Percentiles rank a stretch among this genome's conserved stretches.
Evolutionary conservation across 2,329 filamentous ascomycete species (phyloP).

Genomic region (Scedosporium apiospermum): DNA sequence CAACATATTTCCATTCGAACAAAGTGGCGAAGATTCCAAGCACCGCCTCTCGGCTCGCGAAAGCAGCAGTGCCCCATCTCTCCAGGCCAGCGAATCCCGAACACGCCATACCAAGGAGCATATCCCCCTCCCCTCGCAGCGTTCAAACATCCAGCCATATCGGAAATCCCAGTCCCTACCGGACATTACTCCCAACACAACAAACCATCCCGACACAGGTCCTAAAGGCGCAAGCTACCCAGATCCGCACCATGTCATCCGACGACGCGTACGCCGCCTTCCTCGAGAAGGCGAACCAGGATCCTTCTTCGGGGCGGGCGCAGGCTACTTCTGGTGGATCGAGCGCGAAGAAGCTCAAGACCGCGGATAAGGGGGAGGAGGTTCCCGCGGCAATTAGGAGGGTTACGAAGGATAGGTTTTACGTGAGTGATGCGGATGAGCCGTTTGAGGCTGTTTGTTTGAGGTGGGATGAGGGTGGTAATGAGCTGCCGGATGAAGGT

Average conservation of each 20-base stretch:
- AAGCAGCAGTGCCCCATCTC: background rate
- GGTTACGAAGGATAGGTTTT: slow-evolving; percentile 48
- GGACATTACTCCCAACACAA: background rate
- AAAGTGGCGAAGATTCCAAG: background rate
- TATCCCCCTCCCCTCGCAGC: background rate
- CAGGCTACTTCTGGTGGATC: slow-evolving; percentile 13
- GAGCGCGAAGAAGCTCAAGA: slow-evolving; percentile 33
- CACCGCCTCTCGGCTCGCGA: background rate
- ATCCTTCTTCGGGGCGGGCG: slow-evolving; percentile 34
- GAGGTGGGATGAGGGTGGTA: slow-evolving; percentile 43
- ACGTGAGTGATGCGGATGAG: slow-evolving; percentile 77
- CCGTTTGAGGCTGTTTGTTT: slow-evolving; percentile 71
- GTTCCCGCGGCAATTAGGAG: slow-evolving; percentile 51
- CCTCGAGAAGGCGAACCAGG: slow-evolving; percentile 76
- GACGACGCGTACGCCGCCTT: slow-evolving; percentile 81
- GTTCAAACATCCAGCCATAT: background rate
- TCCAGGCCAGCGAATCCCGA: background rate
- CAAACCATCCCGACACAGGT: background rate
- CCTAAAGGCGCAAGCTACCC: background rate
- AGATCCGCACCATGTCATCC: slow-evolving; percentile 45
- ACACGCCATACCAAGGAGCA: background rate
- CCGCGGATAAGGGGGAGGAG: slow-evolving; percentile 40
- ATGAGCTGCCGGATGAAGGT: slow-evolving; percentile 53
- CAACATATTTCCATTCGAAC: background rate
- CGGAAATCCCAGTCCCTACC: background rate